Conservation (phyloP, 345 rosid species). For the Geranium rotundifolium region DNA sequence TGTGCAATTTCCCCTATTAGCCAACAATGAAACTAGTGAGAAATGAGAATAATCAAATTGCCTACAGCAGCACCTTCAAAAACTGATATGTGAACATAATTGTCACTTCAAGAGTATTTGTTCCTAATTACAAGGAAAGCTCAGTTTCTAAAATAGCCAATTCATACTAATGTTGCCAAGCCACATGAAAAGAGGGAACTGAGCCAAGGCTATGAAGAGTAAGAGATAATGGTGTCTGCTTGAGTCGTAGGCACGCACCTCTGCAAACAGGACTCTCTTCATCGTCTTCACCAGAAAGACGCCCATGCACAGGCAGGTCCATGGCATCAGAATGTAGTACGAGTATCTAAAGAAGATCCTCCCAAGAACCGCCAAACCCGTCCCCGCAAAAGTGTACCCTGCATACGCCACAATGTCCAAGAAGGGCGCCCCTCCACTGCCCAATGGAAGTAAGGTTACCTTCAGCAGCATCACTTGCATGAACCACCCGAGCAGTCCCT, state of each 20-base stretch:
- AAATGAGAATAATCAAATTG: conserved; percentile 22
- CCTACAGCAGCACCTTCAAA: conserved; percentile 10
- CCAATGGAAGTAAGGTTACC: conserved; percentile 64
- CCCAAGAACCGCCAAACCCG: conserved; percentile 64
- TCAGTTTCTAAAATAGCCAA: conserved; percentile 55
- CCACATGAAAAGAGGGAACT: conserved; percentile 81
- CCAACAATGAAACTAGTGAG: background rate
- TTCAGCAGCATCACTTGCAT: conserved; percentile 73
- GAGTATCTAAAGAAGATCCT: conserved; percentile 55
- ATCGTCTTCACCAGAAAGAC: conserved; percentile 86
- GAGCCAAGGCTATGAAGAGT: conserved; percentile 76
- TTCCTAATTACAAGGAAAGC: conserved; percentile 13
- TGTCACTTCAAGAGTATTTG: conserved; percentile 4
- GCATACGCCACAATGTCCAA: conserved; percentile 80
- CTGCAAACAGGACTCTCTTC: conserved; percentile 87
- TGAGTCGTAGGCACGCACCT: conserved; percentile 72
- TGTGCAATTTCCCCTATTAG: too few species aligned
- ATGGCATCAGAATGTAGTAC: conserved; percentile 70
- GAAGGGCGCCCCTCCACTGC: conserved; percentile 86
- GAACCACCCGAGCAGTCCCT: conserved; percentile 89
- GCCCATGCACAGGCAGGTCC: conserved; percentile 76
- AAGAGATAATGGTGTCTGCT: conserved; percentile 86
- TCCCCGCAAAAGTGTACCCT: conserved; percentile 72
- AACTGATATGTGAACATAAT: conserved; percentile 10
- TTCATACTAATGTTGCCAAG: conserved; percentile 84